These are phyloP conservation scores for Friedmanniomyces simplex DNA, from an alignment of 495 filamentous ascomycete genomes.

Conservation along the genomic window DNA sequence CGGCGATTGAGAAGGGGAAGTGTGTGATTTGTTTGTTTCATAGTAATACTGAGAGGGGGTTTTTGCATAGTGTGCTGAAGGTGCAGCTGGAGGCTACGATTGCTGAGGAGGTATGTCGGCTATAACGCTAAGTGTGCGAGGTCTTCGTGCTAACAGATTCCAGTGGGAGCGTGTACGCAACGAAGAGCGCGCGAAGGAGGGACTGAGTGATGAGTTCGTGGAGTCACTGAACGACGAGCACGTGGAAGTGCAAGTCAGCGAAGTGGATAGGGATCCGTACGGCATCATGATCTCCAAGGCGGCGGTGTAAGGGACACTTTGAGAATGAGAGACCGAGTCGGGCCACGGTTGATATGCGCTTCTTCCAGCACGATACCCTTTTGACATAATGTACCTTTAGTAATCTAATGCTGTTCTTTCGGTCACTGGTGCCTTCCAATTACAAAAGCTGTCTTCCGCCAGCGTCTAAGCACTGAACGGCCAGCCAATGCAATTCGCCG, in stretches of 20 bases:
- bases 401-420: no score
- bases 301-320: slow-evolving; percentile 7
- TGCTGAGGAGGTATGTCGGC: slow-evolving; percentile 31
- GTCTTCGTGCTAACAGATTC: neutral
- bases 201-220: slow-evolving; percentile 31
- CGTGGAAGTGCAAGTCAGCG: slow-evolving; percentile 61
- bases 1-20: slow-evolving; percentile 78
- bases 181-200: slow-evolving; percentile 30
- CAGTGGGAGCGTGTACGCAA: slow-evolving; percentile 39
- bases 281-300: slow-evolving; percentile 49
- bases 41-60: slow-evolving; percentile 80
- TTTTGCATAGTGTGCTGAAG: slow-evolving; percentile 60
- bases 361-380: neutral
- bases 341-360: neutral
- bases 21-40: slow-evolving; percentile 77
- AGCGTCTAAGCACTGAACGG: neutral
- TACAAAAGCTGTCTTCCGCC: no score
- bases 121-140: neutral
- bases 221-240: slow-evolving; percentile 41
- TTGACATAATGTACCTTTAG: neutral
- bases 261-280: slow-evolving; percentile 70
- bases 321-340: neutral
- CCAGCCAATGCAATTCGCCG: slow-evolving; percentile 8
- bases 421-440: neutral
- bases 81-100: slow-evolving; percentile 49